Evolutionary conservation across 139 green algal species (phyloP), one percentile per base, ranked within the genome.

Genomic region (Edaphochlamys debaryana): DNA sequence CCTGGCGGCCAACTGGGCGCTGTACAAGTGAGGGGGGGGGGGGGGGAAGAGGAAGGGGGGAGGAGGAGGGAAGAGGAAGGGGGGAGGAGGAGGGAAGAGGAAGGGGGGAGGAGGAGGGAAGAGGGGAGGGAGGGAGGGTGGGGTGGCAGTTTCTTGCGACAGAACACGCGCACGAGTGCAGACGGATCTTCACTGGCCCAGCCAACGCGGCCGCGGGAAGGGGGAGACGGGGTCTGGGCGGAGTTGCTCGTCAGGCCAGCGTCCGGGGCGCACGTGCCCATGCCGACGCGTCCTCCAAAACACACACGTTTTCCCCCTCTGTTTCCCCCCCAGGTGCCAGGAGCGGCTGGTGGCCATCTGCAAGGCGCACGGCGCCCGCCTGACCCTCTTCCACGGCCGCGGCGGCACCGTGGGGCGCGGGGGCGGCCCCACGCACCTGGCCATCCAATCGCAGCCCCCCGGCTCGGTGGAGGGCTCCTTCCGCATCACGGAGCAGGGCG

Each of bases 331-430:
- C 73, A 84, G 84, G 68, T 87, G 82, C 13, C 89, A 93, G 81
- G 89, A 96, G 86, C 78, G 83, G 45, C 84, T 97, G 71, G 88
- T 95, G 52, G 62, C 85, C 25, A 85, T 96, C 20, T 89, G 67
- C 77, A 92, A 92, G 62, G 85, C 91, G 71, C 81, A 85, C 48
- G 89, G 86, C 41, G 84, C 98, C n/a, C 89, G 89, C 68, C 88
- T 99, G 41, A 99, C 94, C 36, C 92, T 99, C n/a, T 99, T 99
- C 89, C 97, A 99, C 85, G 97, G 42, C 64, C 82, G 97, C 22
- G 97, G 97, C 27, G 97, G 97, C 62, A 98, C 95, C 5, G 95
- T 99, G 58, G 97, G 97, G 13, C 92, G 97, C 41, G 97, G 97
- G 45, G 97, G 97, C n/a, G 97, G 94, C 48, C 97, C 97, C 75